Percentiles rank a stretch among this genome's conserved stretches.
Evolutionary conservation across 257 asterid genomes (phyloP).

Genomic region (Solanum raphanifolium): DNA sequence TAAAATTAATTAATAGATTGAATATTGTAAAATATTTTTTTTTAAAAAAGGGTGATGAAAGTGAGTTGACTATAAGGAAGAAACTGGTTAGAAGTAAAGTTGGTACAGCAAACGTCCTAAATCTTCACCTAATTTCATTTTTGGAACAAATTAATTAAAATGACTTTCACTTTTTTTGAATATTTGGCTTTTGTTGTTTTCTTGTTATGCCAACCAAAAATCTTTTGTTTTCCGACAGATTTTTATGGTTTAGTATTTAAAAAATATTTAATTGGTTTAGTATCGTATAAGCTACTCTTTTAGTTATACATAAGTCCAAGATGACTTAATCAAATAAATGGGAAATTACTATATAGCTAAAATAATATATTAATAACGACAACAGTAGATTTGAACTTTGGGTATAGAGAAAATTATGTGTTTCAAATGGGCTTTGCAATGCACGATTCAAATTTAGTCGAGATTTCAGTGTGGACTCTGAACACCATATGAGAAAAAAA

Average conservation of each 20-base stretch:
- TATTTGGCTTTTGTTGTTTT: not conserved
- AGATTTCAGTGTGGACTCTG: fast-evolving
- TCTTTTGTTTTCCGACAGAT: not conserved
- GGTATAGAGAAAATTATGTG: too few relatives aligned
- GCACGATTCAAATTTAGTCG: too few relatives aligned
- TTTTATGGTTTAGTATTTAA: not conserved
- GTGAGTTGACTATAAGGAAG: slow-evolving; percentile 4
- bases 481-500: too few relatives aligned
- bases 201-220: slow-evolving; percentile 1
- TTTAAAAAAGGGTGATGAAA: not conserved
- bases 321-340: not conserved
- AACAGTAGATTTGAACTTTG: too few relatives aligned
- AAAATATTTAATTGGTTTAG: not conserved
- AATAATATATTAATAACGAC: not conserved
- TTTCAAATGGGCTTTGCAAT: too few relatives aligned
- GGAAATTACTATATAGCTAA: not conserved
- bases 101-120: slow-evolving; percentile 63
- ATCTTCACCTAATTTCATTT: slow-evolving; percentile 22
- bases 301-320: not conserved
- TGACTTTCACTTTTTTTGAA: not conserved
- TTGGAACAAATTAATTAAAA: not conserved
- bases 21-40: not conserved
- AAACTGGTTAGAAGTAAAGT: slow-evolving; percentile 39
- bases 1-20: not conserved
- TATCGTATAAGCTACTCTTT: not conserved